phyloP scores from a whole-genome alignment of 1,139 yeast species.

The Protomyces arabidopsidicola region DNA sequence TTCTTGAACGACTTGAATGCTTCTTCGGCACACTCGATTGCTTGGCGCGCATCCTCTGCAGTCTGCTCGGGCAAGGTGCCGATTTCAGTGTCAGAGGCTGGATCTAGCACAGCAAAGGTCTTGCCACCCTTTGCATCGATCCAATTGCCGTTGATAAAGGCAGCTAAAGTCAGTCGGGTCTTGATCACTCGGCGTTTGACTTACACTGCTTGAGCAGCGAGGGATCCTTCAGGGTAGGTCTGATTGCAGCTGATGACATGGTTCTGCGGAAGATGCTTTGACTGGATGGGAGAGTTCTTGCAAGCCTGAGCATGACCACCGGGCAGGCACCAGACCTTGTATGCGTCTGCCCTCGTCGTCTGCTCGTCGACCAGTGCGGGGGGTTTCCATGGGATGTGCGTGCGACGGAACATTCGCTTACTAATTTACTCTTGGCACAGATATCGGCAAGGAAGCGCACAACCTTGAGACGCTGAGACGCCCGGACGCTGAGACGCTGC shows the following conservation, averaged over 20 bases:
- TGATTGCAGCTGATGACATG: neutral
- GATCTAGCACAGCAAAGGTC: slow-evolving; percentile 65
- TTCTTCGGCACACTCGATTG: slow-evolving; percentile 58
- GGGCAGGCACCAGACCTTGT: too few relatives aligned
- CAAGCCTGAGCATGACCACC: neutral
- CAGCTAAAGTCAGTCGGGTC: slow-evolving; percentile 34
- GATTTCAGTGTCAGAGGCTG: slow-evolving; percentile 61
- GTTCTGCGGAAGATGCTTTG: neutral
- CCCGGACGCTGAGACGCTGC: too few relatives aligned
- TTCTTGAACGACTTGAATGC: slow-evolving; percentile 59
- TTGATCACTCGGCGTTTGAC: neutral
- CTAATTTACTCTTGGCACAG: too few relatives aligned
- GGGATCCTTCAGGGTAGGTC: neutral
- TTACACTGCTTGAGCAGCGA: neutral
- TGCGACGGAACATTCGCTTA: too few relatives aligned
- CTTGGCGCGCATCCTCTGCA: slow-evolving; percentile 43
- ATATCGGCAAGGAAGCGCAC: too few relatives aligned
- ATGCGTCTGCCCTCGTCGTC: too few relatives aligned
- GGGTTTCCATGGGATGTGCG: too few relatives aligned
- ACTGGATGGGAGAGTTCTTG: neutral
- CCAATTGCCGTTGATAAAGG: slow-evolving; percentile 73
- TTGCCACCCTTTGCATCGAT: slow-evolving; percentile 48
- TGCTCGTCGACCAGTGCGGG: too few relatives aligned
- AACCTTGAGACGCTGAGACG: too few relatives aligned
- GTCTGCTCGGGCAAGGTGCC: slow-evolving; percentile 56